Evolutionary conservation across 768 basidiomycete genomes (phyloP), one percentile per base, ranked within the genome.

Genomic region (Tricholoma matsutake): DNA sequence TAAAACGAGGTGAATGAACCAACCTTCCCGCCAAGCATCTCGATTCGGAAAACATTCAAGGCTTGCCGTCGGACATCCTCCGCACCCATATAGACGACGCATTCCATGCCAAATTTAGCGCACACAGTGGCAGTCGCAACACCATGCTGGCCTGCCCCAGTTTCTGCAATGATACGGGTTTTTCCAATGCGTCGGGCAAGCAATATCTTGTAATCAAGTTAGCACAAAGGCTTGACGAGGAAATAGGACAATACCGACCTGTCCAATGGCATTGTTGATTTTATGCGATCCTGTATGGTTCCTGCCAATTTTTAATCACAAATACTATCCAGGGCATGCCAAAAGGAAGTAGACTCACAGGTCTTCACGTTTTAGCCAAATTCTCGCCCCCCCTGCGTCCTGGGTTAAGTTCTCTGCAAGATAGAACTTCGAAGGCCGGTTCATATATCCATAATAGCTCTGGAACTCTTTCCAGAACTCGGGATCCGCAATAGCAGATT

Each of bases 251-350:
- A 28, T 52, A 25, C 29, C 68, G 79, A 87, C 90, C 82, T 96
- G 96, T 35, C 97, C 97, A 61, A 99, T 89, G 22, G 96, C 96
- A 72, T 99, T 99, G 77, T 98, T 98, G 71, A 99, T 98, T 75
- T 98, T 99, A 76, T 99, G 97, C 9, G 96, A 98, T 14, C 97
- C 97, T 0, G 97, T 98, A 72, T 98, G 96, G 72, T 99, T 99
- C 61, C 91, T 93, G 60, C 16, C 41, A 41, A 55, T 29, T 34
- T 22, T 58, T 56, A 32, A 57, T 53, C 57, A 31, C 52, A 54
- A 60, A 63, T 66, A 58, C 37, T 34, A 55, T 51, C 25, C 6
- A 28, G 28, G 28, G 39, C 2, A 22, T 25, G 49, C 18, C 20
- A 54, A 20, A 57, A 41, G 61, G 54, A 72, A 10, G 18, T 45